Evolutionary conservation across 179 eudicot genomes (phyloP), one percentile per base, ranked within the genome.

Genomic region (Actinidia chinensis): DNA sequence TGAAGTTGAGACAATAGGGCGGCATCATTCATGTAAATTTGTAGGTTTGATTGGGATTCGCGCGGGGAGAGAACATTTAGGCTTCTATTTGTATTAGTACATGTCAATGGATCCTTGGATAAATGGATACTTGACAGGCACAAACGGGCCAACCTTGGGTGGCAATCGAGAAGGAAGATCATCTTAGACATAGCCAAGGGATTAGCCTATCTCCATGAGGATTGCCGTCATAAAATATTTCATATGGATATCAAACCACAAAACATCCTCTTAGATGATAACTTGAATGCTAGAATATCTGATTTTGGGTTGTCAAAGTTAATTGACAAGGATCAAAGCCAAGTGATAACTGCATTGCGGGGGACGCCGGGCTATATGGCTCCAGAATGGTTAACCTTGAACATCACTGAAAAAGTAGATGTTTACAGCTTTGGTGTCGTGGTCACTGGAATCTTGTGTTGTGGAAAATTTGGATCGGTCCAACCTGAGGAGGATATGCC

Each of bases 401-500:
- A n/a, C n/a, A n/a, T n/a, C n/a, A n/a, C n/a, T n/a, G n/a, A n/a
- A n/a, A n/a, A n/a, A n/a, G n/a, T n/a, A n/a, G n/a, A n/a, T n/a
- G n/a, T n/a, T n/a, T n/a, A n/a, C n/a, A n/a, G n/a, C n/a, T n/a
- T n/a, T n/a, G n/a, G n/a, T n/a, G n/a, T n/a, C n/a, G n/a, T n/a
- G n/a, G n/a, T n/a, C n/a, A n/a, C n/a, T n/a, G n/a, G n/a, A n/a
- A n/a, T n/a, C n/a, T n/a, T n/a, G n/a, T n/a, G n/a, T n/a, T n/a
- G 72, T 77, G 42, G 61, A 23, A 60, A 79, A 79, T n/a, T 23
- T 79, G 17, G 82, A 79, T 40, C 12, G 54, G 1, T 72, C 77
- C 40, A 64, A 73, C 6, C 64, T 3, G 82, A 79, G 52, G 76
- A 72, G 23, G 65, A 52, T 50, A 73, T 63, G 77, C n/a, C 82